These are phyloP conservation scores for Diaporthe caulivora DNA, from an alignment of 2,329 filamentous ascomycete species.

Conservation along the genomic window DNA sequence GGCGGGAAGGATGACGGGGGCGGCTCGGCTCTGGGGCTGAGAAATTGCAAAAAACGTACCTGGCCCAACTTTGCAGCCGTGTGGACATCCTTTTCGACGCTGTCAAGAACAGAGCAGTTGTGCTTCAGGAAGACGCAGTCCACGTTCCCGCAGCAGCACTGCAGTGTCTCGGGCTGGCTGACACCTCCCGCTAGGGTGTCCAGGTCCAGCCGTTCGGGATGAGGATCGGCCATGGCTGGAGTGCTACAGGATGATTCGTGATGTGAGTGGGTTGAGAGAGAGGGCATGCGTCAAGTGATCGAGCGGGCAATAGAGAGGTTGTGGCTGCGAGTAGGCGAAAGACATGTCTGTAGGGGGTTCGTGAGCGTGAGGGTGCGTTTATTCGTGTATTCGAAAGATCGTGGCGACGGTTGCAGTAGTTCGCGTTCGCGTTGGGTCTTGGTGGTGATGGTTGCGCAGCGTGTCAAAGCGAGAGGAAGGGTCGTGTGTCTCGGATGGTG, in stretches of 20 bases:
- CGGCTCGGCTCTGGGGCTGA: slow-evolving; percentile 23
- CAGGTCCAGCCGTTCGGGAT: slow-evolving; percentile 34
- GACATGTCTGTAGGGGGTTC: slow-evolving; percentile 34
- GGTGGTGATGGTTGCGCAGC: slow-evolving; percentile 13
- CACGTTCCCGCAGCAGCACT: slow-evolving; percentile 87
- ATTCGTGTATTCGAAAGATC: not conserved
- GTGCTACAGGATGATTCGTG: not conserved
- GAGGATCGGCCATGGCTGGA: slow-evolving; percentile 36
- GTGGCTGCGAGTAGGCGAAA: slow-evolving; percentile 34
- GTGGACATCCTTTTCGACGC: slow-evolving; percentile 87
- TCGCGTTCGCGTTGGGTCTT: too few relatives aligned
- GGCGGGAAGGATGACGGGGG: slow-evolving; percentile 15
- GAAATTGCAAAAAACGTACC: slow-evolving; percentile 68
- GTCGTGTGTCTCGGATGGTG: slow-evolving; percentile 17
- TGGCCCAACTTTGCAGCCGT: slow-evolving; percentile 90
- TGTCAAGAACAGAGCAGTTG: slow-evolving; percentile 82
- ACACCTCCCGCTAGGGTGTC: slow-evolving; percentile 32
- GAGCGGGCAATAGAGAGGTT: slow-evolving; percentile 16
- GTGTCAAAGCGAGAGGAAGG: not conserved
- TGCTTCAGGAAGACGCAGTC: slow-evolving; percentile 86
- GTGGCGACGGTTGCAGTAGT: slow-evolving; percentile 3
- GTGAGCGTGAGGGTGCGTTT: not conserved
- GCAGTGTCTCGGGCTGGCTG: slow-evolving; percentile 54
- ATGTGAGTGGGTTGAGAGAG: not conserved
- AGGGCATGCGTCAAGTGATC: slow-evolving; percentile 10